phyloP scores from a whole-genome alignment of 176 grass and related monocot genomes.

The Juncus effusus region DNA sequence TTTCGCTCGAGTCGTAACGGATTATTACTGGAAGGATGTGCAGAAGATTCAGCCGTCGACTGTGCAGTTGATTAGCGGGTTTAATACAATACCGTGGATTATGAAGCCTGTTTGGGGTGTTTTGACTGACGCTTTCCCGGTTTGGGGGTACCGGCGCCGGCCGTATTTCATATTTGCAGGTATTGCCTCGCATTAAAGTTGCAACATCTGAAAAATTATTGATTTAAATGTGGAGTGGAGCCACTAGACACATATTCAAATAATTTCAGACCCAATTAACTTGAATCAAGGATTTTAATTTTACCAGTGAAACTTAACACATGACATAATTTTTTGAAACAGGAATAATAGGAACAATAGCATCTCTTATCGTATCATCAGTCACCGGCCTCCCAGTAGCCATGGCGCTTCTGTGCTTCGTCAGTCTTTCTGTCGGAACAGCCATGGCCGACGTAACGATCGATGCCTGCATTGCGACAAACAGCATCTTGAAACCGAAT shows the following conservation, averaged over 20 bases:
- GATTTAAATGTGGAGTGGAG: neutral
- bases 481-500: conserved; percentile 74
- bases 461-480: conserved; percentile 87
- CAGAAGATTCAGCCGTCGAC: conserved; percentile 66
- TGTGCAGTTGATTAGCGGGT: conserved; percentile 68
- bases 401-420: conserved; percentile 57
- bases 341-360: conserved; percentile 56
- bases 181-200: conserved; percentile 1
- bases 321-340: conserved; percentile 12
- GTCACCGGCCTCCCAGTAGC: conserved; percentile 38
- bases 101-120: conserved; percentile 88
- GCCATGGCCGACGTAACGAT: conserved; percentile 86
- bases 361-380: conserved; percentile 40
- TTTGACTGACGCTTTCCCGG: conserved; percentile 71
- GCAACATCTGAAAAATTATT: too few species aligned
- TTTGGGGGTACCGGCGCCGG: conserved; percentile 73
- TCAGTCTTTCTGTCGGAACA: conserved; percentile 59
- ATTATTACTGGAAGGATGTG: conserved; percentile 99
- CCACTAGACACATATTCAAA: neutral
- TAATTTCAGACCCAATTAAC: neutral
- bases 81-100: conserved; percentile 76
- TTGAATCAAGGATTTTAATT: neutral
- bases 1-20: conserved; percentile 64
- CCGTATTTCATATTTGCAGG: conserved; percentile 85
- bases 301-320: neutral